phyloP scores from a whole-genome alignment of 805 yeast species.

The Kuraishia molischiana region DNA sequence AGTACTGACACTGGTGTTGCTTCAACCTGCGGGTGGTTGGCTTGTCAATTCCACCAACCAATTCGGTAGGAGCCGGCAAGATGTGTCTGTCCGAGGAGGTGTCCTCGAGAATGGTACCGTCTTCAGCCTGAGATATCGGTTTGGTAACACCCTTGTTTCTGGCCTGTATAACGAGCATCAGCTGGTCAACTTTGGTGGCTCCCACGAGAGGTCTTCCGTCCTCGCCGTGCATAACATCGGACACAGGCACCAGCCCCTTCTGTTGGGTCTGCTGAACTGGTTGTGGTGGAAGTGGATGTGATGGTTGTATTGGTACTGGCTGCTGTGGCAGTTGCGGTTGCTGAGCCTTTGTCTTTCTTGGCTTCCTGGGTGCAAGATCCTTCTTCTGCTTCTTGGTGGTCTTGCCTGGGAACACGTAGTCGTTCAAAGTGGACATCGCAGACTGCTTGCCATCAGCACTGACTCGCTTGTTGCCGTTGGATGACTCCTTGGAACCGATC shows the following conservation, averaged over 20 bases:
- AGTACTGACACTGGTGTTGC: conserved; percentile 64
- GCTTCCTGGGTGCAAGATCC: neutral
- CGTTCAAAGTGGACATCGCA: neutral
- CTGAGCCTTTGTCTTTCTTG: neutral
- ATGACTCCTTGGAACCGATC: neutral
- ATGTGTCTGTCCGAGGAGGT: conserved; percentile 20
- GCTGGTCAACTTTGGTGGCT: conserved; percentile 82
- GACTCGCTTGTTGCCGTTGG: neutral
- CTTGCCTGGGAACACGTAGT: neutral
- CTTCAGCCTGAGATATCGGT: conserved; percentile 52
- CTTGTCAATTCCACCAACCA: conserved; percentile 77
- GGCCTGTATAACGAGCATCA: conserved; percentile 88
- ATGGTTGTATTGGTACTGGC: too few species aligned
- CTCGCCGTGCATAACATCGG: conserved; percentile 36
- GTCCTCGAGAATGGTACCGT: conserved; percentile 58
- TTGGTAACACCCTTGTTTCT: conserved; percentile 68
- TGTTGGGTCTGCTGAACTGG: conserved; percentile 6
- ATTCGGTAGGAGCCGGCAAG: conserved; percentile 47
- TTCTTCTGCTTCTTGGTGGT: neutral
- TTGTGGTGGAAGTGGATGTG: too few species aligned
- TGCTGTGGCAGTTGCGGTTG: conserved; percentile 2
- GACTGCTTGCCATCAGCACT: too few species aligned
- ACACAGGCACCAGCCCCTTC: conserved; percentile 30
- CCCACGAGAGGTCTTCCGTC: conserved; percentile 69
- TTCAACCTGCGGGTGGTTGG: conserved; percentile 36